Evolutionary conservation across 192 early-diverging fungal species (phyloP).

Genomic region (Geosiphon pyriformis): DNA sequence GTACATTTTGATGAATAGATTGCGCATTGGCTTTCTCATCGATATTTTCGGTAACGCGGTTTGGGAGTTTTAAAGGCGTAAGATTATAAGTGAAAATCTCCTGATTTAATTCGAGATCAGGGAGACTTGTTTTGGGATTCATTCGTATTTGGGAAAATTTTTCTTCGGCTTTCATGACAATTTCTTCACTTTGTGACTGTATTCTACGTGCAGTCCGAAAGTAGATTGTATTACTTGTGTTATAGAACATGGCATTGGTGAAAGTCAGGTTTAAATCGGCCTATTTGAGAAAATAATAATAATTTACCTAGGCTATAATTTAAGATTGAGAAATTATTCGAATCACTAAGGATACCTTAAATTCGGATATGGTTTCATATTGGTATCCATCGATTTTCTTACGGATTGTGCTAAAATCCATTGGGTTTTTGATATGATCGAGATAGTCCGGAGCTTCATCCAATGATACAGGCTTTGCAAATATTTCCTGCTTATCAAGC

Average conservation of each 20-base stretch:
- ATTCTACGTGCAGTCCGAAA: slow-evolving; percentile 58
- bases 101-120: slow-evolving; percentile 39
- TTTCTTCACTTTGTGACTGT: slow-evolving; percentile 30
- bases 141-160: slow-evolving; percentile 40
- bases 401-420: slow-evolving; percentile 66
- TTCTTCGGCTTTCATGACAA: slow-evolving; percentile 38
- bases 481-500: slow-evolving; percentile 36
- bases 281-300: slow-evolving; percentile 31
- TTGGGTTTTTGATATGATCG: slow-evolving; percentile 55
- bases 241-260: slow-evolving; percentile 71
- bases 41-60: not conserved
- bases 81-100: slow-evolving; percentile 49
- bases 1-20: no score
- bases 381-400: slow-evolving; percentile 45
- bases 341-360: slow-evolving; percentile 31
- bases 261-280: slow-evolving; percentile 66
- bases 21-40: not conserved
- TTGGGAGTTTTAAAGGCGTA: slow-evolving; percentile 23
- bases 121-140: slow-evolving; percentile 33
- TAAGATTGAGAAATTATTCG: not conserved
- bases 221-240: slow-evolving; percentile 67
- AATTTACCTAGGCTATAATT: not conserved
- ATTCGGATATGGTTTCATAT: slow-evolving; percentile 45
- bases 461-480: slow-evolving; percentile 44
- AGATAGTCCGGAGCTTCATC: slow-evolving; percentile 46